Base-by-base conservation (phyloP, 257 asterid genomes). In the Nicotiana paniculata region DNA sequence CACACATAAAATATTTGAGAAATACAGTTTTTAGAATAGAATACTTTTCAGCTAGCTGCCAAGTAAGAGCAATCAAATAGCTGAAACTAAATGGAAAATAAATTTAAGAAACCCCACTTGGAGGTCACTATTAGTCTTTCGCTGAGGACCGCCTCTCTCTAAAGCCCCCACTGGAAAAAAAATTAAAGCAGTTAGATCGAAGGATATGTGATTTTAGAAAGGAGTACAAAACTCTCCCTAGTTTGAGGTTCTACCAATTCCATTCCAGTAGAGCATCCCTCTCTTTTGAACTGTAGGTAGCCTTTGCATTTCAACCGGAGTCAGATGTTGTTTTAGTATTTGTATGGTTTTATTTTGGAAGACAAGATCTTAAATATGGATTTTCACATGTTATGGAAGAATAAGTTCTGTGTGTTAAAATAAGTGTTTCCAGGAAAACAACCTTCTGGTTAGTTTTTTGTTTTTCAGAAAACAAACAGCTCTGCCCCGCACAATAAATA, bases 61-160 rank as follows among this genome's bases (percentile, higher is more conserved):
- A 81, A 33, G 65, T 80, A 37, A 81, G 43, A 81, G 68, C 79
- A 32, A 61, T 18, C 17, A 24, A 80, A 32, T 33, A 32, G 79
- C 18, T 9, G 54, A 67, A 33, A 46, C 30, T 67, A 15, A 32
- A 67, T 53, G 79, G 57, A 28, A 74, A 46, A 74, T 74, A 55
- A 26, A 15, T 8, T 75, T 53, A 64, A 75, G 64, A 75, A 16
- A 75, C 35, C 79, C 16, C 80, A 15, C 12, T 10, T 6, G 9
- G 28, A 75, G 64, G 46, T 4, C 48, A 75, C 28, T 24, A 75
- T 51, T 75, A 75, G 28, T 75, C 80, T 28, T 74, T 5, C 15
- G 17, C 64, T 28, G 28, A 53, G 63, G 46, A 51, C 64, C 28
- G 1, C 24, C 79, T 74, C 79, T 26, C 79, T 33, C 62, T 10